Evolutionary conservation across 192 early-diverging fungal species (phyloP).

Genomic region (Linnemannia elongata): DNA sequence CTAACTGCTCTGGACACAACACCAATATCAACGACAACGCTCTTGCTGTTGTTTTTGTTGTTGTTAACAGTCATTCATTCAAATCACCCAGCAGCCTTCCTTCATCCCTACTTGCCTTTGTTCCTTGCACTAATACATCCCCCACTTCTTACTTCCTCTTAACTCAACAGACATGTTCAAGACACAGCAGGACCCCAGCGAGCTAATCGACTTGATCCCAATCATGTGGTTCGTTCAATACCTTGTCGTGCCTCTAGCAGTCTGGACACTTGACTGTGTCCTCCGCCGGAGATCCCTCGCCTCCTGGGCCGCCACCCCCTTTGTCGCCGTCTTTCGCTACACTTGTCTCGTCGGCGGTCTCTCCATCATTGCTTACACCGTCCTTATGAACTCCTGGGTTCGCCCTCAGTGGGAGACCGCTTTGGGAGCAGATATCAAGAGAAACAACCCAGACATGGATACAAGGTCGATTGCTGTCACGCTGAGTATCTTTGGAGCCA

Average conservation of each 20-base stretch:
- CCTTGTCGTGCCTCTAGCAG: background rate
- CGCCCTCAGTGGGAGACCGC: background rate
- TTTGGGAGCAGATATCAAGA: background rate
- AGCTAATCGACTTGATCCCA: background rate
- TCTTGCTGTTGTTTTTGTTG: too few species aligned
- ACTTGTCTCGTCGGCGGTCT: background rate
- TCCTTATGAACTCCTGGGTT: conserved; percentile 4
- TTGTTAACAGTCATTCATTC: too few species aligned
- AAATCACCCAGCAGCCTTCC: too few species aligned
- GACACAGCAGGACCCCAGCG: background rate
- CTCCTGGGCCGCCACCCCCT: background rate
- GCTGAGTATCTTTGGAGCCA: background rate
- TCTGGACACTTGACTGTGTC: background rate
- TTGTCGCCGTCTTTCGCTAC: background rate
- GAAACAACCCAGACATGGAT: background rate
- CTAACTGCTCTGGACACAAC: too few species aligned
- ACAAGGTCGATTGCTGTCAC: background rate
- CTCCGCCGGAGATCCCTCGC: conserved; percentile 1
- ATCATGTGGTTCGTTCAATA: conserved; percentile 3
- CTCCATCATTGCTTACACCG: background rate
- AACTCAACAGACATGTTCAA: background rate
- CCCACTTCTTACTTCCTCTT: background rate
- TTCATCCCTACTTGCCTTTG: background rate
- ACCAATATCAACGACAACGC: too few species aligned
- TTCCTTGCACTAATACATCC: background rate